These are phyloP conservation scores for Rhodotorula paludigena DNA, from an alignment of 768 basidiomycete species.

Conservation along the genomic window DNA sequence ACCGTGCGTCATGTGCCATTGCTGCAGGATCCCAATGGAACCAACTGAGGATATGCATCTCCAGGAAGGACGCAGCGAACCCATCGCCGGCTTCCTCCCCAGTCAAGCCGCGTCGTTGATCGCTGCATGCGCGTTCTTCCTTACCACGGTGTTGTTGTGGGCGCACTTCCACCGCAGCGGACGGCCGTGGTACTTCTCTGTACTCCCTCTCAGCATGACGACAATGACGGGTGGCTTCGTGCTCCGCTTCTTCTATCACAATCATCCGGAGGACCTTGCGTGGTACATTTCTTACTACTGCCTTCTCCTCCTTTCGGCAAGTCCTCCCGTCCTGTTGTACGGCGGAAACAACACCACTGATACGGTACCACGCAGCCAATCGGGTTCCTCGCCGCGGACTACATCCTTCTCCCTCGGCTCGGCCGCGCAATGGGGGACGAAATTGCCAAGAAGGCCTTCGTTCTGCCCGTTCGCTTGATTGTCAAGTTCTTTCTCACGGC, in stretches of 20 bases:
- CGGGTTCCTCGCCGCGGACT: conserved; percentile 29
- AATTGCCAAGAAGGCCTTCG: conserved; percentile 5
- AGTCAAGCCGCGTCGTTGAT: not conserved
- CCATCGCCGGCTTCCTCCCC: not conserved
- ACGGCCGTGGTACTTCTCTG: not conserved
- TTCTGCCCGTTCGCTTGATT: conserved; percentile 47
- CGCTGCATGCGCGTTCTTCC: not conserved
- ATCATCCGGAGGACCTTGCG: not conserved
- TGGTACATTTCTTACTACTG: conserved; percentile 12
- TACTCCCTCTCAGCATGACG: conserved; percentile 4
- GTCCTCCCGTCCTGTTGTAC: not conserved
- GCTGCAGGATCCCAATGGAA: too few relatives aligned
- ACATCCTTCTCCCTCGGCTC: conserved; percentile 57
- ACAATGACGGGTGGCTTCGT: not conserved
- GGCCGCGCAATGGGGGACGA: conserved; percentile 52
- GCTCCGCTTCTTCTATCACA: not conserved
- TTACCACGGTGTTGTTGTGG: not conserved
- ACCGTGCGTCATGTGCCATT: not conserved
- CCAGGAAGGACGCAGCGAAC: too few relatives aligned
- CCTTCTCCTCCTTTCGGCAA: conserved; percentile 10
- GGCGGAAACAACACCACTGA: too few relatives aligned
- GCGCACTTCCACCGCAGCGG: not conserved
- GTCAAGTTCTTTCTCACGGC: conserved; percentile 56
- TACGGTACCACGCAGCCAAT: conserved; percentile 19
- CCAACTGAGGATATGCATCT: too few relatives aligned